phyloP scores from a whole-genome alignment of 225 moss, liverwort and hornwort genomes.

The Marchantia paleacea region DNA sequence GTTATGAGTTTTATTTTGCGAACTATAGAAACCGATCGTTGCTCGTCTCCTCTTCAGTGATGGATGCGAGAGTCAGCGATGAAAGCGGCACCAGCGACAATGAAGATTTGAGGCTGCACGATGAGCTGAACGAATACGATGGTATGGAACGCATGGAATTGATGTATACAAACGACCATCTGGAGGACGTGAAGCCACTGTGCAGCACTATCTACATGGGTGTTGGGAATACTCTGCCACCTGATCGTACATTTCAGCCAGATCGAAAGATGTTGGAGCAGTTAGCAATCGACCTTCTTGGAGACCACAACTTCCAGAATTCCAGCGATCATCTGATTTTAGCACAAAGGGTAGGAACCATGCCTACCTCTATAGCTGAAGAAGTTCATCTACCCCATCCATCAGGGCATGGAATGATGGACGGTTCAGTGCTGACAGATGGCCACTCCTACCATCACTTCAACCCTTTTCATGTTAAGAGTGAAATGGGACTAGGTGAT shows the following conservation, averaged over 20 bases:
- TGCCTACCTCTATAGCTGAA: constrained; percentile 58
- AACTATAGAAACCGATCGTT: neutral
- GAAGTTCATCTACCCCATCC: constrained; percentile 45
- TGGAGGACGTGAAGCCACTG: constrained; percentile 53
- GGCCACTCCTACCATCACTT: constrained; percentile 33
- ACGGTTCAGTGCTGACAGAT: constrained; percentile 33
- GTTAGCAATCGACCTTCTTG: constrained; percentile 70
- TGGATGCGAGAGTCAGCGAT: constrained; percentile 32
- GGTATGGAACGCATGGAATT: constrained; percentile 27
- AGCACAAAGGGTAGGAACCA: constrained; percentile 55
- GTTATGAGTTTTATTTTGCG: neutral
- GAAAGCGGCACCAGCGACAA: constrained; percentile 45
- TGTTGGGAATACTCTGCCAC: constrained; percentile 31
- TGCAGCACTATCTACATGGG: constrained; percentile 24
- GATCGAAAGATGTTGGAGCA: constrained; percentile 52
- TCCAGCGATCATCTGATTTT: constrained; percentile 65
- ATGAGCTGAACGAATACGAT: constrained; percentile 29
- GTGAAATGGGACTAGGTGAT: constrained; percentile 42
- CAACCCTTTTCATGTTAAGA: constrained; percentile 29
- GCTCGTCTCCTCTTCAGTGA: constrained; percentile 25
- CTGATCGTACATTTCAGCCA: constrained; percentile 34
- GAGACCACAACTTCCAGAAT: constrained; percentile 51
- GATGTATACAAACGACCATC: constrained; percentile 31
- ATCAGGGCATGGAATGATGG: constrained; percentile 27
- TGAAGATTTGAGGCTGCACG: constrained; percentile 38